Conservation (phyloP, 169 alveolate genomes). For the Plasmodium fragile region DNA sequence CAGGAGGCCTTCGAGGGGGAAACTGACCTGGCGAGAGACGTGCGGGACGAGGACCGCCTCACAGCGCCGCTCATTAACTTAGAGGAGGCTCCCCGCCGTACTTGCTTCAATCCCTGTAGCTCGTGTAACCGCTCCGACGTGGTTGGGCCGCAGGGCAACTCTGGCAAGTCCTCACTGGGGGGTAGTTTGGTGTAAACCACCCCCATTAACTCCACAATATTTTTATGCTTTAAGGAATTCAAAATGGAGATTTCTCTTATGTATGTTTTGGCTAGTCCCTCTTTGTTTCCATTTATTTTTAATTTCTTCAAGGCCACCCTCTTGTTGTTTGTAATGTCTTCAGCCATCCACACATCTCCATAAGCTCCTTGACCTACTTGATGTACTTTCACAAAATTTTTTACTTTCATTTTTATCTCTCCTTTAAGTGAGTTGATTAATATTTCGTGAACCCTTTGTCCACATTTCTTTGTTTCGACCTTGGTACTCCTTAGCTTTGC, state of each 20-base stretch:
- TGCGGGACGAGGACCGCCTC: slow-evolving; percentile 1
- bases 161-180: background rate
- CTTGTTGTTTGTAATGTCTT: slow-evolving; percentile 83
- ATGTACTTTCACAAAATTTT: slow-evolving; percentile 88
- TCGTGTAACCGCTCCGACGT: background rate
- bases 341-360: slow-evolving; percentile 94
- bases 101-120: background rate
- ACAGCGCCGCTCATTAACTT: background rate
- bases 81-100: background rate
- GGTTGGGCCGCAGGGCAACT: background rate
- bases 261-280: slow-evolving; percentile 92
- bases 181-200: slow-evolving; percentile 84
- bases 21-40: background rate
- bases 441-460: slow-evolving; percentile 4
- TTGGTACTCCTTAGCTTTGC: background rate
- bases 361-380: slow-evolving; percentile 94
- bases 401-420: slow-evolving; percentile 48
- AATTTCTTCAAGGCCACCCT: slow-evolving; percentile 91
- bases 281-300: slow-evolving; percentile 89
- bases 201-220: slow-evolving; percentile 88
- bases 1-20: background rate
- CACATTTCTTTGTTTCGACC: background rate
- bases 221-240: slow-evolving; percentile 86
- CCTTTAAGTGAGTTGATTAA: slow-evolving; percentile 43
- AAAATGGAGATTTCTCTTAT: slow-evolving; percentile 90